Conservation (phyloP, 495 filamentous ascomycete genomes). For the Penicillium psychrofluorescens region DNA sequence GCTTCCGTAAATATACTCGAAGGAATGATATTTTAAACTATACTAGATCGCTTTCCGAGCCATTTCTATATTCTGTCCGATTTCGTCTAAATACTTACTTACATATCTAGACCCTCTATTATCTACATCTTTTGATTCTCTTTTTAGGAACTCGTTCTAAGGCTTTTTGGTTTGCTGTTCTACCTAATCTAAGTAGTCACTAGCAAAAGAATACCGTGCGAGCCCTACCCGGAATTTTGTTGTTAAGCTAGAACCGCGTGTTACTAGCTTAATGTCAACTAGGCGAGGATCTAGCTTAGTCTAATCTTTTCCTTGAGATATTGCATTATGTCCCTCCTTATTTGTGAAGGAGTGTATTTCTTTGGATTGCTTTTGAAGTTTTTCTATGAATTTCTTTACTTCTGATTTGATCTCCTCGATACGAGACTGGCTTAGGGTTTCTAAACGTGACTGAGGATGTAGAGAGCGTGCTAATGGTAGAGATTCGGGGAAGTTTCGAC, state of each 20-base stretch:
- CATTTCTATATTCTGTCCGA: not conserved
- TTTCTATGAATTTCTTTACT: too few species aligned
- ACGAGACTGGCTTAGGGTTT: too few species aligned
- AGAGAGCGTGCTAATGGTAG: too few species aligned
- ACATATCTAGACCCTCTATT: not conserved
- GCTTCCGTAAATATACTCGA: not conserved
- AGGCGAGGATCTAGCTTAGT: not conserved
- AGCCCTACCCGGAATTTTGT: not conserved
- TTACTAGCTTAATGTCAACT: not conserved
- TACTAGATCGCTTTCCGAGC: not conserved
- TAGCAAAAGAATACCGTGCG: not conserved
- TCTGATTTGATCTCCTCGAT: too few species aligned
- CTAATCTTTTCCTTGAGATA: not conserved
- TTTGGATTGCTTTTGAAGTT: not conserved
- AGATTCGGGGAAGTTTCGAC: too few species aligned
- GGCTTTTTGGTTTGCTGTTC: not conserved
- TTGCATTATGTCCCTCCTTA: not conserved
- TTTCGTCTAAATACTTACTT: not conserved
- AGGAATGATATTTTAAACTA: not conserved
- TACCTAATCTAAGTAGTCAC: not conserved
- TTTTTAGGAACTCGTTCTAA: not conserved
- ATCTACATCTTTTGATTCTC: not conserved
- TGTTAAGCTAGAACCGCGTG: not conserved
- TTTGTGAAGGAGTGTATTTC: not conserved
- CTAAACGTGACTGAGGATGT: too few species aligned